Evolutionary conservation across 805 yeast genomes (phyloP), one percentile per base, ranked within the genome.

Genomic region (Suhomyces sp.): DNA sequence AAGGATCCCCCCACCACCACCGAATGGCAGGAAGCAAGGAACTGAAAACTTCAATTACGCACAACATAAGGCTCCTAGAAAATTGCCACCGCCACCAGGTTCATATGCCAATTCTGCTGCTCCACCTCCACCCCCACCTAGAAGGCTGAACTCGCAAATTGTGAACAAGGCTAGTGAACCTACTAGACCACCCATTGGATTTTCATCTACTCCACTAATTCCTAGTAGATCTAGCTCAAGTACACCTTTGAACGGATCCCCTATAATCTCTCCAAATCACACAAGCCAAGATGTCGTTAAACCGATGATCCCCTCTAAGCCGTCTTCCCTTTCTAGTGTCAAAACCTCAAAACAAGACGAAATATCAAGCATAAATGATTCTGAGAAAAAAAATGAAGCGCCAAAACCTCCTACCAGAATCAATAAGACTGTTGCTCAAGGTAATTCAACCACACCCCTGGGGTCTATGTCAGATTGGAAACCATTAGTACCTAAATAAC

Each of bases 381-480:
- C 33, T 25, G 25, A 15, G 39, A 46, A 13, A 9, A 12, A 31
- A 15, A 29, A n/a, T 12, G 19, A 37, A 4, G 45, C 39, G 19
- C 48, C 50, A 15, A 49, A 60, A 55, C 46, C 54, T 46, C 44
- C 50, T 2, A 31, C 46, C 21, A 44, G 48, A 25, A 46, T 44
- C n/a, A 25, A 29, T 20, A 21, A 19, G 9, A 40, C 44, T 19
- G 20, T 29, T 3, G 12, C 44, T 13, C 44, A 20, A 41, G 12
- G 43, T 43, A 35, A 21, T 21, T 39, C 24, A 45, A 44, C 43
- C n/a, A 44, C 54, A 20, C 45, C 46, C 20, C 13, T 29, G 12
- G 47, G 52, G 39, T 44, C 68, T 2, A 67, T 78, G 74, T 72
- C 79, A 6, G 77, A 78, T 22, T 79, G 83, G 84, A 77, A 76